phyloP scores from a whole-genome alignment of 1,284 basidiomycete species.

The Prillingera fragicola region DNA sequence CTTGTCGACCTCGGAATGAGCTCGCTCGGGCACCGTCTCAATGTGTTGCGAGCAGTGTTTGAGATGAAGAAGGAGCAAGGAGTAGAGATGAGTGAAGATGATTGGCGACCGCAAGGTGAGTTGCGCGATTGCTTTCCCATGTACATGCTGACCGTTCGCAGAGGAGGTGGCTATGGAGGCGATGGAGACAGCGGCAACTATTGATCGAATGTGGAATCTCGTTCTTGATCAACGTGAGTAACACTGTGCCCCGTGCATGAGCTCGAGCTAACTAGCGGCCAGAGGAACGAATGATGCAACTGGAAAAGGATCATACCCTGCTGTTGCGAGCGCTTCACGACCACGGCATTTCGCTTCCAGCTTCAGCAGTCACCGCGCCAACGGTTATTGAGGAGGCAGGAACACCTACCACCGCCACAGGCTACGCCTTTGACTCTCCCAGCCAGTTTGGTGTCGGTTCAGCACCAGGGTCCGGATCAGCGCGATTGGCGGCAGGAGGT shows the following conservation, averaged over 20 bases:
- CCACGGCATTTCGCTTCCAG: slow-evolving; percentile 21
- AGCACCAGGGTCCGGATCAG: no score
- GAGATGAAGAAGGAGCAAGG: slow-evolving; percentile 76
- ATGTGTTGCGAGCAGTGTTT: slow-evolving; percentile 84
- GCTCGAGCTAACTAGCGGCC: slow-evolving; percentile 4
- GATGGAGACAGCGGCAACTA: slow-evolving; percentile 43
- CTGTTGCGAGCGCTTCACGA: slow-evolving; percentile 29
- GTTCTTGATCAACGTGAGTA: slow-evolving; percentile 68
- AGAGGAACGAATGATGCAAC: slow-evolving; percentile 35
- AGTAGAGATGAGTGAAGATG: slow-evolving; percentile 73
- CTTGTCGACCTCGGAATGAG: slow-evolving; percentile 78
- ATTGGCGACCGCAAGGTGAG: slow-evolving; percentile 86
- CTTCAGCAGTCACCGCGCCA: slow-evolving; percentile 22
- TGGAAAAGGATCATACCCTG: slow-evolving; percentile 31
- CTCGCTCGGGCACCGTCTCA: slow-evolving; percentile 78
- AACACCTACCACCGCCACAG: slow-evolving; percentile 5
- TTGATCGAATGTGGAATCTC: slow-evolving; percentile 63
- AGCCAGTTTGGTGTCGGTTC: no score
- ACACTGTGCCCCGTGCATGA: background rate
- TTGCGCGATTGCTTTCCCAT: slow-evolving; percentile 9
- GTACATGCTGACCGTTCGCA: slow-evolving; percentile 1
- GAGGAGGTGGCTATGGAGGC: slow-evolving; percentile 23
- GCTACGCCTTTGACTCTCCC: slow-evolving; percentile 35
- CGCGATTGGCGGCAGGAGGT: no score
- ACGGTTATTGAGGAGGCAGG: slow-evolving; percentile 11